Conservation (phyloP, 2,329 filamentous ascomycete genomes). For the Albifimbria verrucaria region DNA sequence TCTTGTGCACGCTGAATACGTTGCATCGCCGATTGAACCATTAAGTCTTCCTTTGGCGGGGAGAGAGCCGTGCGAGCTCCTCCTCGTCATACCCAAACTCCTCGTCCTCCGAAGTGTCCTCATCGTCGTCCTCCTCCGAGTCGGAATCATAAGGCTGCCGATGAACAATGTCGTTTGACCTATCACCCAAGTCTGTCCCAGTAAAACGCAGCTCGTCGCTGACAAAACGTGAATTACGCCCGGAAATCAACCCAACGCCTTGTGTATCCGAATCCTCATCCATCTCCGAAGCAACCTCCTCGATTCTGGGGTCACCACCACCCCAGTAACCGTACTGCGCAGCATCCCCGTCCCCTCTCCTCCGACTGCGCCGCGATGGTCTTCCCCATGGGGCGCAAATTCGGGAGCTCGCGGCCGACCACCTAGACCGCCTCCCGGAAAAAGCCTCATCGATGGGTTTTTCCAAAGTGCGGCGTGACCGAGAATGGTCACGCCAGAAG, state of each 20-base stretch:
- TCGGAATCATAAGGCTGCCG: constrained; percentile 31
- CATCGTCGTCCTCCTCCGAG: constrained; percentile 24
- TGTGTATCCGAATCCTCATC: constrained; percentile 53
- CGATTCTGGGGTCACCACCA: constrained; percentile 43
- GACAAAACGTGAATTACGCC: constrained; percentile 46
- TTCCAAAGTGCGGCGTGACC: constrained; percentile 96
- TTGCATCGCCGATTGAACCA: constrained; percentile 75
- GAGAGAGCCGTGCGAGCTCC: constrained; percentile 53
- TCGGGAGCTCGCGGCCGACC: constrained; percentile 99
- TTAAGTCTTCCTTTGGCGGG: constrained; percentile 67
- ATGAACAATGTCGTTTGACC: constrained; percentile 32
- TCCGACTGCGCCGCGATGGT: constrained; percentile 88
- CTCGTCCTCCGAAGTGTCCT: constrained; percentile 28
- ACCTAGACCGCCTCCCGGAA: constrained; percentile 99
- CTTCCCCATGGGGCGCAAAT: constrained; percentile 95
- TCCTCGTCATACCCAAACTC: constrained; percentile 40
- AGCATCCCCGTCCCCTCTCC: constrained; percentile 51
- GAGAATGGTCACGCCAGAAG: constrained; percentile 87
- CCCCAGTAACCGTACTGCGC: constrained; percentile 35
- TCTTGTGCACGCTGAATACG: constrained; percentile 76
- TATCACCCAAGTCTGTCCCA: constrained; percentile 53
- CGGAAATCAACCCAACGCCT: constrained; percentile 47
- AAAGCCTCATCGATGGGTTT: constrained; percentile 99
- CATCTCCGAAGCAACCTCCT: constrained; percentile 65
- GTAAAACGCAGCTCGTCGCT: constrained; percentile 62